A percentile compares a stretch with the other conserved stretches of the same genome.
Evolutionary conservation across 306 rosid genomes (phyloP).

Genomic region (Cicer judaicum): DNA sequence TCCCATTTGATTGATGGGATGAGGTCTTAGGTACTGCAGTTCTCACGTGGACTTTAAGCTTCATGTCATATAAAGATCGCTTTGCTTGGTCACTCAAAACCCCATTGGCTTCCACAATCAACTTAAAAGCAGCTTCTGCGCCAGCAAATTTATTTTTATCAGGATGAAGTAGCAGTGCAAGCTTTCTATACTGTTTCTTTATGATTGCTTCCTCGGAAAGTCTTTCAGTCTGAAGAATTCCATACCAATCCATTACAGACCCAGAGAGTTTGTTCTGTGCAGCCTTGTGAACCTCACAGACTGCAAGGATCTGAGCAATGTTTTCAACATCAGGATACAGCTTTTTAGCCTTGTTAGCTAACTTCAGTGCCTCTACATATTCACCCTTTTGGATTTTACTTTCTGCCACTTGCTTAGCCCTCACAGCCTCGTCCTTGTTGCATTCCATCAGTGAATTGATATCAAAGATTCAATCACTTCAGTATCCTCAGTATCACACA

Average conservation of each 20-base stretch:
- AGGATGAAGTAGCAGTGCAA: slow-evolving; percentile 87
- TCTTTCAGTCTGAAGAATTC: slow-evolving; percentile 62
- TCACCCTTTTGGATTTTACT: slow-evolving; percentile 66
- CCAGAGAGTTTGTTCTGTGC: slow-evolving; percentile 54
- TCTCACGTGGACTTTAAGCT: slow-evolving; percentile 39
- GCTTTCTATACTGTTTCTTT: slow-evolving; percentile 76
- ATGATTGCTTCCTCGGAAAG: slow-evolving; percentile 56
- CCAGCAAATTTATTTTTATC: slow-evolving; percentile 90
- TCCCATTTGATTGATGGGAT: slow-evolving; percentile 47
- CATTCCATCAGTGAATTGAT: slow-evolving; percentile 71
- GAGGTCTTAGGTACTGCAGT: slow-evolving; percentile 47
- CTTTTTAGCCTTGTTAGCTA: slow-evolving; percentile 70
- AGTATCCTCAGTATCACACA: slow-evolving; percentile 19
- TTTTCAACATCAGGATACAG: slow-evolving; percentile 69
- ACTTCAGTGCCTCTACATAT: slow-evolving; percentile 70
- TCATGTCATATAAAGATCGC: slow-evolving; percentile 58
- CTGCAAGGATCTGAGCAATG: slow-evolving; percentile 62
- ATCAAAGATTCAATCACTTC: slow-evolving; percentile 37
- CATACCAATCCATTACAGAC: slow-evolving; percentile 74
- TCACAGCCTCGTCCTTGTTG: slow-evolving; percentile 87
- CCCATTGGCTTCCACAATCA: slow-evolving; percentile 81
- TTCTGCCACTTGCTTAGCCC: slow-evolving; percentile 76
- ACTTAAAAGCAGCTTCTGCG: slow-evolving; percentile 94
- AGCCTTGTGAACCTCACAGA: slow-evolving; percentile 74
- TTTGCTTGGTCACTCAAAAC: slow-evolving; percentile 64